These are phyloP conservation scores for Austroboletus festivus DNA, from an alignment of 768 basidiomycete genomes.

Conservation along the genomic window DNA sequence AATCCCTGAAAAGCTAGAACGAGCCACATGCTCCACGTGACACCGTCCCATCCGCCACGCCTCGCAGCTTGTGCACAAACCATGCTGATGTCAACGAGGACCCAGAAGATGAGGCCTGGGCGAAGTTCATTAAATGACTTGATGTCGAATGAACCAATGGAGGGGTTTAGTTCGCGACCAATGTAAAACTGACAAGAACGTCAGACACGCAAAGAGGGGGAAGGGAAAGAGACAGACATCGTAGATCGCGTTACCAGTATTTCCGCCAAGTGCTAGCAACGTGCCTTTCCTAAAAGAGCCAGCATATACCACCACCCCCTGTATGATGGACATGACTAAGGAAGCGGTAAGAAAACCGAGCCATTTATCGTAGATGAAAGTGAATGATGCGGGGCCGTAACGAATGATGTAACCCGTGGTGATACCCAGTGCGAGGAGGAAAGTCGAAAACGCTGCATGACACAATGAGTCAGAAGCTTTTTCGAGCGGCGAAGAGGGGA, in stretches of 20 bases:
- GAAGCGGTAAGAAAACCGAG: slow-evolving; percentile 84
- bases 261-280: slow-evolving; percentile 89
- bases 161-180: slow-evolving; percentile 92
- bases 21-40: slow-evolving; percentile 92
- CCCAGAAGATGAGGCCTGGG: slow-evolving; percentile 81
- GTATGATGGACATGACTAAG: slow-evolving; percentile 70
- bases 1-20: slow-evolving; percentile 81
- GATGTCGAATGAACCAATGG: slow-evolving; percentile 71
- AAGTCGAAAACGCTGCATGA: slow-evolving; percentile 75
- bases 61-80: slow-evolving; percentile 86
- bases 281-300: slow-evolving; percentile 65
- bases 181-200: slow-evolving; percentile 69
- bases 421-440: slow-evolving; percentile 77
- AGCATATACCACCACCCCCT: slow-evolving; percentile 69
- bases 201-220: not conserved
- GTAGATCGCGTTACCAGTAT: slow-evolving; percentile 82
- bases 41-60: slow-evolving; percentile 54
- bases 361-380: slow-evolving; percentile 91
- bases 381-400: slow-evolving; percentile 76
- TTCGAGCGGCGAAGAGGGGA: not conserved
- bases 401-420: slow-evolving; percentile 65
- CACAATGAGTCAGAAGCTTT: not conserved
- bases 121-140: slow-evolving; percentile 54
- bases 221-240: slow-evolving; percentile 57
- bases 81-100: slow-evolving; percentile 86